Evolutionary conservation across 768 basidiomycete genomes (phyloP).

Genomic region (Dendrothele bispora): DNA sequence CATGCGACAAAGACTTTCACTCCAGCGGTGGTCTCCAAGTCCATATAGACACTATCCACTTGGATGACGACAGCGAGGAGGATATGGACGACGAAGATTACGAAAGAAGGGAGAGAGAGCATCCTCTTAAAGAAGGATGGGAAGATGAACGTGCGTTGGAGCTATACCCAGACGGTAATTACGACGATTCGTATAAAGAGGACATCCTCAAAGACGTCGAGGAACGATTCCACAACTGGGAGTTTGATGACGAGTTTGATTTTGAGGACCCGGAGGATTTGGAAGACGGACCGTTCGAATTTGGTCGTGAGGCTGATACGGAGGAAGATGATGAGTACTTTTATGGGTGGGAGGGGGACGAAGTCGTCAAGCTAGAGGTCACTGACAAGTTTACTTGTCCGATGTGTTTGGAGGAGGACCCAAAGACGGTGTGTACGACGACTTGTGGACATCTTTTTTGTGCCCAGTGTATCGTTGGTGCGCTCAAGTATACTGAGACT

Average conservation of each 20-base stretch:
- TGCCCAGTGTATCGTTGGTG: constrained; percentile 3
- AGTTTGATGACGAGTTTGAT: not conserved
- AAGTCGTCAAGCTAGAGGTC: too few species aligned
- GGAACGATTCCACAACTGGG: constrained; percentile 7
- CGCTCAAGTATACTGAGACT: not conserved
- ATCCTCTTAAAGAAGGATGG: constrained; percentile 3
- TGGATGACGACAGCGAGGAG: not conserved
- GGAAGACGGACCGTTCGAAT: not conserved
- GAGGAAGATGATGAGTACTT: not conserved
- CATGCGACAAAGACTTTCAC: constrained; percentile 3
- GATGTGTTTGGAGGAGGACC: constrained; percentile 1
- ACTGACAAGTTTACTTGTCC: constrained; percentile 1
- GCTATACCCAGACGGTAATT: constrained; percentile 3
- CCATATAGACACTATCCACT: constrained; percentile 1
- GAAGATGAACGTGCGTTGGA: constrained; percentile 3
- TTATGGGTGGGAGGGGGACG: not conserved
- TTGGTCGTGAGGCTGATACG: not conserved
- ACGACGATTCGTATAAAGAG: not conserved
- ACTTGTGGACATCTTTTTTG: constrained; percentile 5
- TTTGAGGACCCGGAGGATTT: constrained; percentile 6
- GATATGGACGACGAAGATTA: not conserved
- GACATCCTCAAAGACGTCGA: not conserved
- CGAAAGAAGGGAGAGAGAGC: not conserved
- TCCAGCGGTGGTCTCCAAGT: not conserved
- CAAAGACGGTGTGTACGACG: not conserved